Conservation (phyloP, 2,329 filamentous ascomycete species). For the Phaeosphaeriaceae sp. region DNA sequence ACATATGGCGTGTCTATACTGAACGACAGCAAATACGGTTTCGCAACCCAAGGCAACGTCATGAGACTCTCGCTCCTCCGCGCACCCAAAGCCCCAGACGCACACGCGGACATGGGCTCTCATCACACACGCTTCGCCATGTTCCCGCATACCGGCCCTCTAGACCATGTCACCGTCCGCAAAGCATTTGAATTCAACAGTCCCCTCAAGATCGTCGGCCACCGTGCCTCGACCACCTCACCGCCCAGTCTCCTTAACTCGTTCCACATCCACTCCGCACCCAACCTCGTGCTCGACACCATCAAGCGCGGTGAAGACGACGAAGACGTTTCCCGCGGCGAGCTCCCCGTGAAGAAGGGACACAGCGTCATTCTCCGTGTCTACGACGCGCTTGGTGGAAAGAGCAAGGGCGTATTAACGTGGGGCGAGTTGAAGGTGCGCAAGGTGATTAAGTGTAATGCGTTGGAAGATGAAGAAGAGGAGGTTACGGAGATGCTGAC, state of each 20-base stretch:
- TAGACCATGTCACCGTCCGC: conserved; percentile 76
- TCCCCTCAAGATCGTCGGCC: conserved; percentile 66
- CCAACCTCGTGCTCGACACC: conserved; percentile 80
- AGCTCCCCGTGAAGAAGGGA: conserved; percentile 68
- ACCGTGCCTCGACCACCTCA: conserved; percentile 40
- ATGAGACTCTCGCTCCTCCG: conserved; percentile 90
- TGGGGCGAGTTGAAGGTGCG: conserved; percentile 72
- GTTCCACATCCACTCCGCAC: conserved; percentile 68
- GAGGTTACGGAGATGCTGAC: conserved; percentile 34
- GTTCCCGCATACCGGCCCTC: conserved; percentile 76
- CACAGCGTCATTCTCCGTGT: conserved; percentile 82
- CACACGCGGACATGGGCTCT: conserved; percentile 89
- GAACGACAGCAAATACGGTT: conserved; percentile 96
- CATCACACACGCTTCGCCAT: conserved; percentile 91
- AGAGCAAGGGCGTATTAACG: conserved; percentile 71
- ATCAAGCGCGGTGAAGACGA: conserved; percentile 81
- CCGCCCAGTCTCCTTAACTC: conserved; percentile 54
- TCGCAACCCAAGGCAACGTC: conserved; percentile 84
- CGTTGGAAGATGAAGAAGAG: conserved; percentile 85
- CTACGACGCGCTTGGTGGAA: conserved; percentile 88
- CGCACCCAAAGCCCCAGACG: conserved; percentile 90
- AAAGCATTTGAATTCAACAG: conserved; percentile 92
- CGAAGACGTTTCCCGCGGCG: conserved; percentile 59
- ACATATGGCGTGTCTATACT: conserved; percentile 90
- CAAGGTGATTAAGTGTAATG: conserved; percentile 81